Conservation (phyloP, 345 rosid genomes). For the Hibiscus syriacus region DNA sequence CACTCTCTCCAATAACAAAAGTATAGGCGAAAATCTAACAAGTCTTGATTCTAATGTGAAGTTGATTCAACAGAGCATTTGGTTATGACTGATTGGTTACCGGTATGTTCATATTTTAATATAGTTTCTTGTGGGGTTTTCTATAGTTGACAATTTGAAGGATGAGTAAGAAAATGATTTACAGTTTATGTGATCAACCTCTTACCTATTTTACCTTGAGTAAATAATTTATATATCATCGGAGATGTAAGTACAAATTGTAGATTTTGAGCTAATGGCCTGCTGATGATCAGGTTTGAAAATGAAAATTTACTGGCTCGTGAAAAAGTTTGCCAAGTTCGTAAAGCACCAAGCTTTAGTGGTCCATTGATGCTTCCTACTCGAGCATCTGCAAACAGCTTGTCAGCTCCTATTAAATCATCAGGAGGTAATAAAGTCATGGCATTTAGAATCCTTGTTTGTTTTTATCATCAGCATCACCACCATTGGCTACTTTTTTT, state of each 20-base stretch:
- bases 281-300: constrained; percentile 45
- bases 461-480: background rate
- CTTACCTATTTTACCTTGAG: background rate
- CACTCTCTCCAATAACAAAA: background rate
- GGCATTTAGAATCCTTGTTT: background rate
- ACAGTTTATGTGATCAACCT: background rate
- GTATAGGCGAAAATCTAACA: background rate
- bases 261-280: background rate
- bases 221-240: background rate
- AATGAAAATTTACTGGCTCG: constrained; percentile 38
- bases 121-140: background rate
- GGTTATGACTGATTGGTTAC: background rate
- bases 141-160: background rate
- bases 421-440: constrained; percentile 60
- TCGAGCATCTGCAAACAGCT: constrained; percentile 95
- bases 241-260: background rate
- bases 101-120: background rate
- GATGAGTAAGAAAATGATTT: constrained; percentile 1
- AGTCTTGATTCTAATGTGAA: background rate
- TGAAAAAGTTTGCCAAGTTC: constrained; percentile 41
- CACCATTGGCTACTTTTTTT: background rate
- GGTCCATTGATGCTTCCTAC: constrained; percentile 94
- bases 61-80: background rate
- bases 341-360: constrained; percentile 84
- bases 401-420: constrained; percentile 94